Evolutionary conservation across 192 early-diverging fungal species (phyloP).

Genomic region (Entophlyctis luteolus): DNA sequence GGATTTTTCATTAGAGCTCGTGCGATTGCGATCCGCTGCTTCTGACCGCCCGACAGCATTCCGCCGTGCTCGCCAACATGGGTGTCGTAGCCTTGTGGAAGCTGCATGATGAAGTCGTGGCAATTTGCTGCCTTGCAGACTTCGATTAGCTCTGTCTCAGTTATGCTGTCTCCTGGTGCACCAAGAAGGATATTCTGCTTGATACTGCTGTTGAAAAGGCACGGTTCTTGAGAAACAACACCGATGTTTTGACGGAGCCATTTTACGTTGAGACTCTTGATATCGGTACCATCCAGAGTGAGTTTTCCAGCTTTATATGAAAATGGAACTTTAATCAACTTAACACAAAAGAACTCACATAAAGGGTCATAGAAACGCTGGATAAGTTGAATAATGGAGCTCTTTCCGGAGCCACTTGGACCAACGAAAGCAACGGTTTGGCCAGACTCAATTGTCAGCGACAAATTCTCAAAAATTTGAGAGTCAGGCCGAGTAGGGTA

Average conservation of each 20-base stretch:
- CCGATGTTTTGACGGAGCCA: conserved; percentile 41
- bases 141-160: conserved; percentile 45
- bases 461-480: conserved; percentile 65
- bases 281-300: conserved; percentile 10
- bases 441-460: conserved; percentile 67
- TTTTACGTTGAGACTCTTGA: conserved; percentile 4
- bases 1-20: conserved; percentile 85
- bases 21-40: conserved; percentile 95
- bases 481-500: conserved; percentile 67
- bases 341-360: not conserved
- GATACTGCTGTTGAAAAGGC: conserved; percentile 74
- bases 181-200: conserved; percentile 75
- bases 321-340: not conserved
- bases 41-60: conserved; percentile 82
- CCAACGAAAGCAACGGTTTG: conserved; percentile 79
- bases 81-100: conserved; percentile 80
- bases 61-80: conserved; percentile 69
- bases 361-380: conserved; percentile 73
- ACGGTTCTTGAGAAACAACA: conserved; percentile 87
- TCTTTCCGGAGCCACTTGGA: conserved; percentile 76
- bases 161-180: conserved; percentile 44
- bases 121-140: conserved; percentile 63
- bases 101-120: conserved; percentile 76
- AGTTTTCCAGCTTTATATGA: not conserved
- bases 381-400: conserved; percentile 72